phyloP scores from a whole-genome alignment of 2,329 filamentous ascomycete genomes.

The Endocalyx cinctus region DNA sequence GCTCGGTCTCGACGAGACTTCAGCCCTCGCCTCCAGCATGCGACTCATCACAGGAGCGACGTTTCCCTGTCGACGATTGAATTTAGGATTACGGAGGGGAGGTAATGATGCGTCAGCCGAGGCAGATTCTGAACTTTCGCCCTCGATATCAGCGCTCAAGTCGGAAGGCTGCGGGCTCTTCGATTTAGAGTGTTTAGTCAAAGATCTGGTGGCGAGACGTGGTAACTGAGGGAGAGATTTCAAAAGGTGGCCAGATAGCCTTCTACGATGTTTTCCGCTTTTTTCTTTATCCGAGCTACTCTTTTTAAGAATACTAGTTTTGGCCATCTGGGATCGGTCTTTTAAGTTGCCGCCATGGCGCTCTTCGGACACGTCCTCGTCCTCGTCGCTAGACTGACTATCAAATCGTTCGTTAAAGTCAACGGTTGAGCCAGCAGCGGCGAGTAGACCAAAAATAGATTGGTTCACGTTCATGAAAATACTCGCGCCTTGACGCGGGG shows the following conservation, averaged over 20 bases:
- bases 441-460: constrained; percentile 89
- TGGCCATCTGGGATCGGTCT: constrained; percentile 21
- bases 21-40: constrained; percentile 68
- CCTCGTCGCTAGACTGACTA: constrained; percentile 75
- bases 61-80: constrained; percentile 37
- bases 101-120: constrained; percentile 14
- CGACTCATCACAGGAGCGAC: constrained; percentile 70
- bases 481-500: constrained; percentile 38
- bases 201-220: constrained; percentile 35
- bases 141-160: constrained; percentile 19
- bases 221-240: constrained; percentile 61
- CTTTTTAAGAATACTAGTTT: constrained; percentile 28
- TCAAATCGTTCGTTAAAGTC: constrained; percentile 81
- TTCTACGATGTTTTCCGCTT: constrained; percentile 47
- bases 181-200: constrained; percentile 35
- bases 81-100: constrained; percentile 22
- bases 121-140: constrained; percentile 11
- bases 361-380: constrained; percentile 63
- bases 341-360: constrained; percentile 26
- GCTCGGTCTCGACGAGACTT: constrained; percentile 55
- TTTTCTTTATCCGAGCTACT: constrained; percentile 31
- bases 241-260: constrained; percentile 60
- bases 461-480: constrained; percentile 79
- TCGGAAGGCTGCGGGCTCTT: constrained; percentile 35
- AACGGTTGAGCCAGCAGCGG: constrained; percentile 76